A percentile compares a stretch with the other conserved stretches of the same genome.
phyloP scores from a whole-genome alignment of 345 rosid species.

The Lepidium africanum region DNA sequence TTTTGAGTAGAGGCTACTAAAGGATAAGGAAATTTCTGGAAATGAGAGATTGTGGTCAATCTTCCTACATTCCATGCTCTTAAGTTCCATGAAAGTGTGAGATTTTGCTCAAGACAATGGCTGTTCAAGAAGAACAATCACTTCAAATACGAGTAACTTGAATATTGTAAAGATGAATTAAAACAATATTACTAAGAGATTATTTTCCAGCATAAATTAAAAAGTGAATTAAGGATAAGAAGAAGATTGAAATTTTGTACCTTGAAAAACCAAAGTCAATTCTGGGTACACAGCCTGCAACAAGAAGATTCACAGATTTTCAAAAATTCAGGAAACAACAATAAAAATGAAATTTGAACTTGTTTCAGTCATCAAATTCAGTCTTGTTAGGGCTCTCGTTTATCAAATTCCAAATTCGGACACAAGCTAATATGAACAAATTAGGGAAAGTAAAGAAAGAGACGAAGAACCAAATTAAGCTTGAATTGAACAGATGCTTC shows the following conservation, averaged over 20 bases:
- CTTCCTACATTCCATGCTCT: conserved; percentile 22
- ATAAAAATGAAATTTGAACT: not conserved
- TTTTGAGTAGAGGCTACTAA: conserved; percentile 20
- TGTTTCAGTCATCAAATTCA: not conserved
- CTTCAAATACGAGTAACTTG: not conserved
- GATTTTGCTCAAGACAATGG: conserved; percentile 37
- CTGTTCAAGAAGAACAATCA: conserved; percentile 15
- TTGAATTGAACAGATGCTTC: not conserved
- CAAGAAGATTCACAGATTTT: not conserved
- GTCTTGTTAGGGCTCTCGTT: not conserved
- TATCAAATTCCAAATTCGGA: not conserved
- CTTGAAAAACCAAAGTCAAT: conserved; percentile 14
- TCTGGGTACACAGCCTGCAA: conserved; percentile 22
- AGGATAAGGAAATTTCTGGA: conserved; percentile 25
- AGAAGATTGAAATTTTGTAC: not conserved
- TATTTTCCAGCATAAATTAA: not conserved
- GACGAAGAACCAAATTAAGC: not conserved
- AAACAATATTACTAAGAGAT: not conserved
- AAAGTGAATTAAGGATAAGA: not conserved
- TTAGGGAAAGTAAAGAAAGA: not conserved
- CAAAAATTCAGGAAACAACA: not conserved
- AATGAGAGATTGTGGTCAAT: conserved; percentile 6
- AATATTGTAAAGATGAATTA: not conserved
- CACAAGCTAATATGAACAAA: not conserved
- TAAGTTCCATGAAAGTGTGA: conserved; percentile 34